phyloP scores from a whole-genome alignment of 345 rosid species.

The Citrus hindsii region DNA sequence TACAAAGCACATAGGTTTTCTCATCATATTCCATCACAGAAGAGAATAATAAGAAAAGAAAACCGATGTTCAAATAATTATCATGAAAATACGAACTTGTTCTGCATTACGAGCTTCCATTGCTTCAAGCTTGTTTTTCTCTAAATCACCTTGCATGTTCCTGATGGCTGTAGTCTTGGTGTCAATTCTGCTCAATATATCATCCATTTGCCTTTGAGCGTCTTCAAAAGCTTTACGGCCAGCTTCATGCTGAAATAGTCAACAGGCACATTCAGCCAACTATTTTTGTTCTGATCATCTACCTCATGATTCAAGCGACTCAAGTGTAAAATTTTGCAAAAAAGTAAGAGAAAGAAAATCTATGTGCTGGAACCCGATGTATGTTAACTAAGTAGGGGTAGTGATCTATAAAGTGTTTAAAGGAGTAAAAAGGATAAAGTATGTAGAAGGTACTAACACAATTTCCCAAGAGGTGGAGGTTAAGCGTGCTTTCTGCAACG shows the following conservation, averaged over 20 bases:
- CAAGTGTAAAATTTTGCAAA: not conserved
- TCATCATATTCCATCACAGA: conserved; percentile 2
- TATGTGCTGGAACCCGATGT: not conserved
- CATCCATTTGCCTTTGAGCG: conserved; percentile 76
- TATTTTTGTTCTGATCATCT: conserved; percentile 12
- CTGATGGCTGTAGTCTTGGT: conserved; percentile 38
- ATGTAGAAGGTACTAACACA: not conserved
- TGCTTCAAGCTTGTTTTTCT: conserved; percentile 60
- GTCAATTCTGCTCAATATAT: conserved; percentile 46
- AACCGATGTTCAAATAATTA: conserved; percentile 10
- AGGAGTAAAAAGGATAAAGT: not conserved
- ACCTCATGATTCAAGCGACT: not conserved
- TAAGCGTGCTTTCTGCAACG: not conserved
- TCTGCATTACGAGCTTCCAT: conserved; percentile 67
- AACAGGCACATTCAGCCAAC: conserved; percentile 20
- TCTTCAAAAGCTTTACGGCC: conserved; percentile 65
- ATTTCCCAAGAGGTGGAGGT: not conserved
- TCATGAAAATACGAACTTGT: conserved; percentile 46
- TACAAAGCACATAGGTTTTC: conserved; percentile 30
- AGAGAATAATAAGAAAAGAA: not conserved
- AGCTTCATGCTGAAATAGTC: conserved; percentile 76
- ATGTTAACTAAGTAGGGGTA: not conserved
- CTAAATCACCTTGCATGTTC: conserved; percentile 50
- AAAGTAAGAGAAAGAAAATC: not conserved
- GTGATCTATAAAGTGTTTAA: not conserved